These are phyloP conservation scores for Trichomonas vaginalis DNA, from an alignment of 208 protist species.

Conservation along the genomic window DNA sequence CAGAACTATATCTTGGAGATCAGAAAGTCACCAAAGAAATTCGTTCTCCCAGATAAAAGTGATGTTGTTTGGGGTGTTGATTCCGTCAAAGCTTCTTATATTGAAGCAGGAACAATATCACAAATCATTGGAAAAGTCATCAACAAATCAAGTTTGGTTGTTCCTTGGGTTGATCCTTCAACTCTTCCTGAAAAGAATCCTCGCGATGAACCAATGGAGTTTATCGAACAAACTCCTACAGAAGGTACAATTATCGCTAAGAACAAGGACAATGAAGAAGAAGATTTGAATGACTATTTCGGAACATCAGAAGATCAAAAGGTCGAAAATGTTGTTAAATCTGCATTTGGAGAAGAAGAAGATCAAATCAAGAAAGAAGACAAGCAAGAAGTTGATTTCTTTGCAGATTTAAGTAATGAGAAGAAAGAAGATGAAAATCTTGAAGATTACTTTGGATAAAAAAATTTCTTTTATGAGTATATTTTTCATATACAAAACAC, in stretches of 20 bases:
- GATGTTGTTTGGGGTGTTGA: background rate
- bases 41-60: background rate
- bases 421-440: background rate
- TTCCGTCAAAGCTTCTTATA: background rate
- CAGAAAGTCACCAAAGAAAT: background rate
- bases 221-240: background rate
- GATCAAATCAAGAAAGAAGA: background rate
- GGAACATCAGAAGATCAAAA: background rate
- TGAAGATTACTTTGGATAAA: background rate
- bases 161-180: background rate
- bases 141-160: background rate
- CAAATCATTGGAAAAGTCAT: background rate
- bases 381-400: background rate
- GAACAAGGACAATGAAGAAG: background rate
- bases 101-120: background rate
- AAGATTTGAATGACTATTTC: background rate
- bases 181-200: background rate
- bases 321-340: background rate
- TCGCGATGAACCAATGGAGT: background rate
- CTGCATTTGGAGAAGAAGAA: background rate
- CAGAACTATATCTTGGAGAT: background rate
- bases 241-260: background rate
- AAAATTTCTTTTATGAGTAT: background rate
- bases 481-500: no score
- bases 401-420: background rate